Base-by-base conservation (phyloP, 495 filamentous ascomycete species). In the Chaetomium fimeti region DNA sequence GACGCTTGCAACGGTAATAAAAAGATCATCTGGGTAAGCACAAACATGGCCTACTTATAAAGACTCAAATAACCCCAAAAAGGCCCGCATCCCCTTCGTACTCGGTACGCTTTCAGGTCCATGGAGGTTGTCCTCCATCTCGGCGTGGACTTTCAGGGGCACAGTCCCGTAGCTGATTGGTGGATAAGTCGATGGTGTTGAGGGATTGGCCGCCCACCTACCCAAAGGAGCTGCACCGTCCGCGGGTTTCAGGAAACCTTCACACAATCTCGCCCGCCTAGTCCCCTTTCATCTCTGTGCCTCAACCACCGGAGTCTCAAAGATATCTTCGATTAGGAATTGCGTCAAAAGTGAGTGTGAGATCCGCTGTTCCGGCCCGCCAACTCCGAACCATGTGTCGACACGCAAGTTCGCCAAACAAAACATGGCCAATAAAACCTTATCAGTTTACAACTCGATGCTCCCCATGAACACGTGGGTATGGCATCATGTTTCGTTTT, bases 141-240 rank as follows among this genome's bases (percentile, higher is more conserved):
- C 58, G 47, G 58, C 58, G 28, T 40, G 3, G 18, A n/a, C 20
- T 38, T 18, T 38, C 43, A 51, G 45, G 49, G 24, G 20, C 6
- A 53, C 7, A 40, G 24, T 28, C 8, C 40, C 15, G n/a, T 15
- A 24, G 47, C 13, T 38, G 53, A 57, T 59, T 57, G 38, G 55
- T 29, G 27, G 45, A 51, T 27, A 25, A 49, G 20, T 20, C 1
- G 29, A 12, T 24, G 27, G 9, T 60, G 18, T 36, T 18, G 9
- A 27, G 28, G 7, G 55, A 51, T 64, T 58, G 45, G 7, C 54
- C 22, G 29, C 13, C 43, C 43, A 51, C 55, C 36, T 59, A 20
- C 62, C 55, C 11, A 64, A 59, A 36, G 62, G 55, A 59, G 62
- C 32, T 43, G 62, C 45, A 28, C 36, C 47, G 45, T 64, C 55